Base-by-base conservation (phyloP, 805 yeast species). In the Candida mattraensis region DNA sequence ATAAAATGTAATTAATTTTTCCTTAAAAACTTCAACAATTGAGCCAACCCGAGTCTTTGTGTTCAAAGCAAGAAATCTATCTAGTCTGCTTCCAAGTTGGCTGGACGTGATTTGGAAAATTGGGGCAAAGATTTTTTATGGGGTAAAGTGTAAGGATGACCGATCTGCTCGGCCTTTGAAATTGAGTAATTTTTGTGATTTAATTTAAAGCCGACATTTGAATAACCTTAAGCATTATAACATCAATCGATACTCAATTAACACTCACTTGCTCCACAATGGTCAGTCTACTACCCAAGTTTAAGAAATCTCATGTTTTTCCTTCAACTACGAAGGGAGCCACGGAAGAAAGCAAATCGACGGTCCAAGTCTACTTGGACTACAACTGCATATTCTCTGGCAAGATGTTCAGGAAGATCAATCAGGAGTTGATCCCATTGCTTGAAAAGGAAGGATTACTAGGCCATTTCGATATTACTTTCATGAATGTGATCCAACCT, bases 401-500 rank as follows among this genome's bases (percentile, higher is more conserved):
- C 24, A 84, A 79, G 56, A 48, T 84, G 31, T 87, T 72, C 66
- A 60, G 66, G 36, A 79, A 78, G 37, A 54, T 86, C 39, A 66
- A 69, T 42, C 56, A 63, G 5, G 68, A 69, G 22, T 66, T 83
- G 6, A 67, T 78, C 24, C 88, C 87, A 13, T 43, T 53, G 18
- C 60, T 80, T 30, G 66, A 70, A 31, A 44, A 58, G 19, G 61
- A 67, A 35, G 37, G 37, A 1, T 61, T 66, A 33, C 73, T 80
- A 1, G 69, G 68, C 39, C 57, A 72, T 41, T 74, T 81, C 48
- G 75, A 76, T 46, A 70, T 85, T 42, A 74, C 78, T 8, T 76
- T 82, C 58, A 72, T 79, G 43, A 82, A 85, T 52, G 87, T 81
- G 25, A 69, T 83, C n/a, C 96, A 87, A 64, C 93, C 94, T 47